Evolutionary conservation across 2,329 filamentous ascomycete species (phyloP).

Genomic region (Cryphonectria japonica): DNA sequence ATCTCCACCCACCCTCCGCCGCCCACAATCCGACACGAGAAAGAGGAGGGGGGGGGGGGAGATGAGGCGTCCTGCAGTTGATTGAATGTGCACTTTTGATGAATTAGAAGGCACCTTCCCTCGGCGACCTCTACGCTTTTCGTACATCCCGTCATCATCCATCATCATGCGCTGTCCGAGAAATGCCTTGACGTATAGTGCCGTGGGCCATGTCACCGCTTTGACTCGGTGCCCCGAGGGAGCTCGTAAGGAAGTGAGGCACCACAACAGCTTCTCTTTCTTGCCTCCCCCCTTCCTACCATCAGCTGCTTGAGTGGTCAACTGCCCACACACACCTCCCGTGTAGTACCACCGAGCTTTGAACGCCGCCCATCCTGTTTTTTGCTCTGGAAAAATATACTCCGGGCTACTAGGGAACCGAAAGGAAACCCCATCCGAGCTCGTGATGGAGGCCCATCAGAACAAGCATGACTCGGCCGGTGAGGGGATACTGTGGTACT

Average conservation of each 20-base stretch:
- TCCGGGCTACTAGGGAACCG: background rate
- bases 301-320: background rate
- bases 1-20: background rate
- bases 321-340: too few species aligned
- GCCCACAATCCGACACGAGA: background rate
- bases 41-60: background rate
- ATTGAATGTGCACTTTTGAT: background rate
- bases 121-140: background rate
- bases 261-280: background rate
- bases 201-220: background rate
- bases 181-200: background rate
- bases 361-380: background rate
- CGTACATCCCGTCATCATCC: background rate
- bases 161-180: background rate
- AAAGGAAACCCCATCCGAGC: background rate
- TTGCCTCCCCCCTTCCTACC: too few species aligned
- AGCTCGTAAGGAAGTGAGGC: background rate
- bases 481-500: background rate
- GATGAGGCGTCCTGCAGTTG: background rate
- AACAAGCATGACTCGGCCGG: conserved; percentile 9
- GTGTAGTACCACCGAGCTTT: background rate
- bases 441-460: background rate
- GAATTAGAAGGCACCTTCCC: background rate
- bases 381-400: background rate
- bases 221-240: background rate